Evolutionary conservation across 805 yeast genomes (phyloP).

Genomic region (Candida peoriensis): DNA sequence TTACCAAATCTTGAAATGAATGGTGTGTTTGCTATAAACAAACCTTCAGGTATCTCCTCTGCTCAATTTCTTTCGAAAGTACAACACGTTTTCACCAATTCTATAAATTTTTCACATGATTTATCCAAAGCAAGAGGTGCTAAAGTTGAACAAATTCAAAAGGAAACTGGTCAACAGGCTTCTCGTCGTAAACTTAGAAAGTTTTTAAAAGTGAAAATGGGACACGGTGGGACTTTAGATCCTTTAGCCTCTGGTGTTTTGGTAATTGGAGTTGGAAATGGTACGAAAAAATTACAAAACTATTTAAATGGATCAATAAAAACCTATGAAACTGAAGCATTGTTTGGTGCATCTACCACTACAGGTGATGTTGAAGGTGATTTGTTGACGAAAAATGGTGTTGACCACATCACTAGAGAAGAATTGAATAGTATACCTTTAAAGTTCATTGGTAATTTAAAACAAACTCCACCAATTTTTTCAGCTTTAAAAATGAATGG

Average conservation of each 20-base stretch:
- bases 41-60: slow-evolving; percentile 83
- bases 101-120: slow-evolving; percentile 52
- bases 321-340: slow-evolving; percentile 76
- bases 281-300: slow-evolving; percentile 75
- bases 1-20: no score
- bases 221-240: slow-evolving; percentile 98
- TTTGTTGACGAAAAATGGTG: slow-evolving; percentile 52
- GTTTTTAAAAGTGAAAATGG: slow-evolving; percentile 71
- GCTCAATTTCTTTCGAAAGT: slow-evolving; percentile 64
- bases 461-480: slow-evolving; percentile 92
- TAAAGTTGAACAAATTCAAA: slow-evolving; percentile 35
- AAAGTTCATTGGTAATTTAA: slow-evolving; percentile 73
- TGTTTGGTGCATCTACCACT: slow-evolving; percentile 86
- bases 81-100: slow-evolving; percentile 56
- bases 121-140: slow-evolving; percentile 44
- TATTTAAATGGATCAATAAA: slow-evolving; percentile 74
- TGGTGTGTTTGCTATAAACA: slow-evolving; percentile 88
- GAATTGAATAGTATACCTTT: slow-evolving; percentile 43
- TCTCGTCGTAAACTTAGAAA: slow-evolving; percentile 47
- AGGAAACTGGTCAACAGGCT: slow-evolving; percentile 38
- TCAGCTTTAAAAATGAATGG: slow-evolving; percentile 95
- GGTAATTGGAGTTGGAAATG: slow-evolving; percentile 87
- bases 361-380: slow-evolving; percentile 94
- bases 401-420: slow-evolving; percentile 52
- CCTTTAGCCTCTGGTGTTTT: slow-evolving; percentile 94